These are phyloP conservation scores for Kwoniella botswanensis DNA, from an alignment of 768 basidiomycete species.

Conservation along the genomic window DNA sequence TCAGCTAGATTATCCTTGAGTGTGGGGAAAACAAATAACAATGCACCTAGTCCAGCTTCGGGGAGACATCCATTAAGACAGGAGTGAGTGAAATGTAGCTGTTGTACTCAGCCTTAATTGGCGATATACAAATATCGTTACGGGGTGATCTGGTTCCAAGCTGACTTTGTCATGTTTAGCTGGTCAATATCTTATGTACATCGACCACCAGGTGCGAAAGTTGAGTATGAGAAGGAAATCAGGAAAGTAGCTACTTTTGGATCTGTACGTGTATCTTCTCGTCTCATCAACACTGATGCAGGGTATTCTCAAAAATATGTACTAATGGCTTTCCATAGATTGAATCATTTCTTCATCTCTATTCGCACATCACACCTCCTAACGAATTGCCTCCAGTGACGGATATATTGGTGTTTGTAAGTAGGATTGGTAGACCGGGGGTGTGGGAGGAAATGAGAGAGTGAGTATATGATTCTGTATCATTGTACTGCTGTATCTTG, in stretches of 20 bases:
- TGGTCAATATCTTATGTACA: conserved; percentile 63
- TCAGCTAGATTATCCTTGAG: conserved; percentile 48
- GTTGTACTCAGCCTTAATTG: background rate
- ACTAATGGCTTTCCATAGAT: conserved; percentile 62
- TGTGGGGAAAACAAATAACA: conserved; percentile 30
- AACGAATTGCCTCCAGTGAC: conserved; percentile 84
- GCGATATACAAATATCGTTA: background rate
- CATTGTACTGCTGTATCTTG: background rate
- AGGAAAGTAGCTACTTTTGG: conserved; percentile 88
- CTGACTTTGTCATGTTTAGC: conserved; percentile 22
- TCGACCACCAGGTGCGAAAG: conserved; percentile 84
- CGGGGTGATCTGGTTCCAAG: background rate
- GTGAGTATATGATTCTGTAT: conserved; percentile 27
- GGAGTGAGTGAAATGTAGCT: conserved; percentile 39
- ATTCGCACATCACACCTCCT: conserved; percentile 87
- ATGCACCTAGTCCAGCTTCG: conserved; percentile 18
- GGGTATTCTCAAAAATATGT: background rate
- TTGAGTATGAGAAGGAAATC: conserved; percentile 92
- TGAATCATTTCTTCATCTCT: conserved; percentile 93
- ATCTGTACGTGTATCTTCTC: conserved; percentile 65
- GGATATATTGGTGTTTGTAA: conserved; percentile 90
- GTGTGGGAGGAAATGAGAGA: conserved; percentile 97
- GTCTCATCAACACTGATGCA: background rate
- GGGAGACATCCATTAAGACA: conserved; percentile 49
- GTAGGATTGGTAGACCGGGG: conserved; percentile 75